These are phyloP conservation scores for Fonsecaea erecta DNA, from an alignment of 2,329 filamentous ascomycete species.

Conservation along the genomic window DNA sequence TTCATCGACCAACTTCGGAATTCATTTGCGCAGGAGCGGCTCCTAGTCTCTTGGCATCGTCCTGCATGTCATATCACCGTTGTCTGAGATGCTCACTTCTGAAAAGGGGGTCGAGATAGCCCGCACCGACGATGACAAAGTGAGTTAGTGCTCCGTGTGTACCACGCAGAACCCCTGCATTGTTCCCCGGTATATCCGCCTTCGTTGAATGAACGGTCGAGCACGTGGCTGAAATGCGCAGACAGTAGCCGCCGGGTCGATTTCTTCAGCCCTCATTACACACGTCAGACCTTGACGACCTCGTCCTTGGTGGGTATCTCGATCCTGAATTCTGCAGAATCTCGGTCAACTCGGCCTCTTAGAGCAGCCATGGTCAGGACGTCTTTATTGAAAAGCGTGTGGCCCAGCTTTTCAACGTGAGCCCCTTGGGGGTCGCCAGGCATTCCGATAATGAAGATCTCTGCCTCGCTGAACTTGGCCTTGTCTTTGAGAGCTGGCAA, in stretches of 20 bases:
- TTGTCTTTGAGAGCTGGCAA: conserved; percentile 31
- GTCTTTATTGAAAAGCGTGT: conserved; percentile 49
- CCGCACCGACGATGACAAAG: background rate
- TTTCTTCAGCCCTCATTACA: background rate
- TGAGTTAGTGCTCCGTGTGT: background rate
- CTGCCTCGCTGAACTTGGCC: conserved; percentile 21
- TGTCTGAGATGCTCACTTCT: background rate
- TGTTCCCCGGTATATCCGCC: background rate
- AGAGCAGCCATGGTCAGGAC: conserved; percentile 51
- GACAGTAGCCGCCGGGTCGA: background rate
- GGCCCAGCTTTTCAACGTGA: conserved; percentile 42
- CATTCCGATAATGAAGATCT: conserved; percentile 47
- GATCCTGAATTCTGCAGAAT: conserved; percentile 28
- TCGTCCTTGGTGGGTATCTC: conserved; percentile 23
- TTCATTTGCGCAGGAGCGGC: conserved; percentile 1
- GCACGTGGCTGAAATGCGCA: background rate
- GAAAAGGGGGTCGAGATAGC: background rate
- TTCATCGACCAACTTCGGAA: conserved; percentile 9
- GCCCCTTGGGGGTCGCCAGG: conserved; percentile 46
- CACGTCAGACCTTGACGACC: background rate
- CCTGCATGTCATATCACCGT: conserved; percentile 1
- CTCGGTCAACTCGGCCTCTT: conserved; percentile 47
- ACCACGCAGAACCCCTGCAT: background rate
- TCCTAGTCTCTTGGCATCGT: conserved; percentile 2
- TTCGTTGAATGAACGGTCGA: background rate